These are phyloP conservation scores for Phaeodactylum tricornutum DNA, from an alignment of 108 stramenopile genomes.

Conservation along the genomic window DNA sequence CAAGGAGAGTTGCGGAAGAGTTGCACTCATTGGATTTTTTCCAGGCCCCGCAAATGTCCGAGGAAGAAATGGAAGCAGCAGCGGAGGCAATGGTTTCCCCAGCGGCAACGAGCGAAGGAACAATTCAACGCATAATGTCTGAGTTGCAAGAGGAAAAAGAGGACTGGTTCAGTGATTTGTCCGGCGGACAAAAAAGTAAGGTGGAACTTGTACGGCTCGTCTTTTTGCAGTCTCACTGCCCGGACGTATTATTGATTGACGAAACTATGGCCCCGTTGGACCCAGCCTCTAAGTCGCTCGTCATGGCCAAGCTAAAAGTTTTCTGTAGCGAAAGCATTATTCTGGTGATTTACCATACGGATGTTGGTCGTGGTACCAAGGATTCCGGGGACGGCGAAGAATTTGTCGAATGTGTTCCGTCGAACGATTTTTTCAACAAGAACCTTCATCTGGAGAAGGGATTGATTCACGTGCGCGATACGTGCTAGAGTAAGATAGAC, in stretches of 20 bases:
- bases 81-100: slow-evolving; percentile 7
- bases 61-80: slow-evolving; percentile 3
- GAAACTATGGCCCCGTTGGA: slow-evolving; percentile 87
- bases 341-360: slow-evolving; percentile 86
- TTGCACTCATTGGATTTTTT: slow-evolving; percentile 61
- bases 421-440: slow-evolving; percentile 74
- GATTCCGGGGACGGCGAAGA: slow-evolving; percentile 11
- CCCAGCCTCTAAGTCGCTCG: slow-evolving; percentile 63
- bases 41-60: slow-evolving; percentile 14
- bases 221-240: slow-evolving; percentile 60
- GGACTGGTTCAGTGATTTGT: slow-evolving; percentile 80
- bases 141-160: slow-evolving; percentile 71
- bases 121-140: slow-evolving; percentile 32
- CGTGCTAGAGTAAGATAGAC: no score
- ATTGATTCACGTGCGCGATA: slow-evolving; percentile 33
- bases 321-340: slow-evolving; percentile 72
- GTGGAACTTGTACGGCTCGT: slow-evolving; percentile 79
- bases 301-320: slow-evolving; percentile 68
- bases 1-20: slow-evolving; percentile 38
- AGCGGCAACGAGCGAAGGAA: slow-evolving; percentile 21
- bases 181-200: slow-evolving; percentile 83
- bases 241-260: slow-evolving; percentile 64
- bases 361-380: slow-evolving; percentile 35
- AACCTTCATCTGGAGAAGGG: slow-evolving; percentile 79
- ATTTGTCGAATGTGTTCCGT: slow-evolving; percentile 60